Conservation (phyloP, 192 early-diverging fungal genomes). For the Backusella circina region DNA sequence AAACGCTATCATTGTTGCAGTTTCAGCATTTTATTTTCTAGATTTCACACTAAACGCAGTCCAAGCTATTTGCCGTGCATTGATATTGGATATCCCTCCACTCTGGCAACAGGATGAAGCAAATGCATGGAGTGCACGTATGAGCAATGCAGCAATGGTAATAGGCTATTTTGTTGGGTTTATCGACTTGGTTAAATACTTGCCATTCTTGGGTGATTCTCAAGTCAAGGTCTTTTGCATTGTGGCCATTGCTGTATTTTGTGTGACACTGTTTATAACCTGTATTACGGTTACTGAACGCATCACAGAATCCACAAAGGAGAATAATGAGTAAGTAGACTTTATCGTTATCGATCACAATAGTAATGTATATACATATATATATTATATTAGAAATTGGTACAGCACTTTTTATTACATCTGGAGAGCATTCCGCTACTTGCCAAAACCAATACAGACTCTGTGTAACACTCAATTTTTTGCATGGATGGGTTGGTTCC, state of each 20-base stretch:
- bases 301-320: constrained; percentile 23
- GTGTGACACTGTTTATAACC: constrained; percentile 52
- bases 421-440: constrained; percentile 50
- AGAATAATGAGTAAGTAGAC: constrained; percentile 25
- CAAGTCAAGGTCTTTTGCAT: constrained; percentile 83
- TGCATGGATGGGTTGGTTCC: constrained; percentile 97
- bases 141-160: constrained; percentile 81
- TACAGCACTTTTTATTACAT: constrained; percentile 45
- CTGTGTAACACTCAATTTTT: constrained; percentile 91
- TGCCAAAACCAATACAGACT: constrained; percentile 70
- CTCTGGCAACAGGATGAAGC: constrained; percentile 75
- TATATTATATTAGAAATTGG: constrained; percentile 32
- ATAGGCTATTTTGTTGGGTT: constrained; percentile 85
- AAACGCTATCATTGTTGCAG: constrained; percentile 65
- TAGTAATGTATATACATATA: not conserved
- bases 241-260: constrained; percentile 65
- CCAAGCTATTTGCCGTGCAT: constrained; percentile 76
- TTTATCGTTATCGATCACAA: not conserved
- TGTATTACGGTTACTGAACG: constrained; percentile 62
- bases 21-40: constrained; percentile 81
- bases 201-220: constrained; percentile 65
- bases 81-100: constrained; percentile 84
- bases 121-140: constrained; percentile 83
- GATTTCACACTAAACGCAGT: constrained; percentile 94
- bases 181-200: constrained; percentile 64